phyloP scores from a whole-genome alignment of 2,329 filamentous ascomycete species.

The Didymella keratinophila region DNA sequence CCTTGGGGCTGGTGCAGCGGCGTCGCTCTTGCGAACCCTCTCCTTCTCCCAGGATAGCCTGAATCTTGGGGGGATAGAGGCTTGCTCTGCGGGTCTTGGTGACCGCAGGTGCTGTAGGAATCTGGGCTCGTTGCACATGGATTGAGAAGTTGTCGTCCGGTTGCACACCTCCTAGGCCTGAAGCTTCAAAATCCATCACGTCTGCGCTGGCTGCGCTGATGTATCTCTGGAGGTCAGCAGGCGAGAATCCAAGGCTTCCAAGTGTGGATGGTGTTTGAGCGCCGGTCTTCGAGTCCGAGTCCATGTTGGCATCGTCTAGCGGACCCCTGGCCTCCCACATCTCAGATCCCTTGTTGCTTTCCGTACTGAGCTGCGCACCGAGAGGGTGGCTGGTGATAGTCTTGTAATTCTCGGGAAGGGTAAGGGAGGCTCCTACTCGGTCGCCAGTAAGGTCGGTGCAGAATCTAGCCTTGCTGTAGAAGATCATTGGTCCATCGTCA shows the following conservation, averaged over 20 bases:
- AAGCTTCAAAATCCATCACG: constrained; percentile 54
- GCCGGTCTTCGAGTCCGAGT: constrained; percentile 39
- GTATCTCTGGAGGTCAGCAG: constrained; percentile 37
- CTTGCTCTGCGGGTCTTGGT: constrained; percentile 21
- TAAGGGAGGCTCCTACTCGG: constrained; percentile 35
- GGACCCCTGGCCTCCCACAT: constrained; percentile 40
- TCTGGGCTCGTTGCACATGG: constrained; percentile 55
- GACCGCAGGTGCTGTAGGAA: constrained; percentile 16
- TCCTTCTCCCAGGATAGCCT: constrained; percentile 41
- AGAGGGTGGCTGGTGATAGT: constrained; percentile 44
- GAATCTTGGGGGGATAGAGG: constrained; percentile 44
- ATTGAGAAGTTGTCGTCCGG: constrained; percentile 64
- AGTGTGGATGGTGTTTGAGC: constrained; percentile 38
- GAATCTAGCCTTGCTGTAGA: constrained; percentile 81
- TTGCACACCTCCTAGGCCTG: constrained; percentile 67
- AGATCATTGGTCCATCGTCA: constrained; percentile 79
- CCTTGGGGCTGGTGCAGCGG: constrained; percentile 20
- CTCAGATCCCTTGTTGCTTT: constrained; percentile 30
- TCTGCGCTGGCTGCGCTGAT: constrained; percentile 36
- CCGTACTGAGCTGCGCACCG: constrained; percentile 26
- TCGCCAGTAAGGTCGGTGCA: constrained; percentile 82
- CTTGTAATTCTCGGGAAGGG: constrained; percentile 40
- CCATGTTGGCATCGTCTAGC: constrained; percentile 32
- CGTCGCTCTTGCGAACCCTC: constrained; percentile 15
- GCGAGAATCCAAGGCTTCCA: constrained; percentile 50